These are phyloP conservation scores for Eucalyptus cladocalyx DNA, from an alignment of 345 rosid genomes.

Conservation along the genomic window DNA sequence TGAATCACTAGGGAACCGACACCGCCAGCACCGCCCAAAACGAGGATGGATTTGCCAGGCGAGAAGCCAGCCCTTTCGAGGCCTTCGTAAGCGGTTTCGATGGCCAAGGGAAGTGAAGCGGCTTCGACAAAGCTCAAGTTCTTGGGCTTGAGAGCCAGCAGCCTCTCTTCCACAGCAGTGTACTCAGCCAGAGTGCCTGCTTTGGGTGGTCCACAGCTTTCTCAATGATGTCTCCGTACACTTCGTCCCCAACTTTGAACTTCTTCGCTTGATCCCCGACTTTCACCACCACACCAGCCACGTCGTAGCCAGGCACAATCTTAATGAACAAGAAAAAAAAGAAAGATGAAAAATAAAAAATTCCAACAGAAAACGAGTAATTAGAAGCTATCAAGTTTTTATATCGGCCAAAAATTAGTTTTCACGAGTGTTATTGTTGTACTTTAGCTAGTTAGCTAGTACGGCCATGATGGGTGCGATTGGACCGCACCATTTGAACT, in stretches of 20 bases:
- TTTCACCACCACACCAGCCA: slow-evolving; percentile 69
- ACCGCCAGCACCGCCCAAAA: slow-evolving; percentile 76
- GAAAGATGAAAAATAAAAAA: background rate
- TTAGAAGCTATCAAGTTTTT: background rate
- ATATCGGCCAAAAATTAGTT: background rate
- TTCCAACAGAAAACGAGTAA: background rate
- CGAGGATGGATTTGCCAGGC: slow-evolving; percentile 67
- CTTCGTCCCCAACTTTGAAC: background rate
- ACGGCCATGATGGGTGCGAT: too few species aligned
- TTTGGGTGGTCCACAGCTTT: slow-evolving; percentile 53
- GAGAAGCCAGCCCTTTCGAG: slow-evolving; percentile 57
- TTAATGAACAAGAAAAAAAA: background rate
- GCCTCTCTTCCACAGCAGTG: slow-evolving; percentile 39
- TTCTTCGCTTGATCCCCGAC: slow-evolving; percentile 51
- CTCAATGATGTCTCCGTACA: slow-evolving; percentile 20
- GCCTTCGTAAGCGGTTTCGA: slow-evolving; percentile 75
- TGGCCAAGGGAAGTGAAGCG: slow-evolving; percentile 69
- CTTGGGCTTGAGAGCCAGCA: background rate
- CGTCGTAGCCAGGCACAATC: slow-evolving; percentile 29
- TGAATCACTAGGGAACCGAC: slow-evolving; percentile 83
- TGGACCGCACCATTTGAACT: too few species aligned
- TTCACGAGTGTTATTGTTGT: background rate
- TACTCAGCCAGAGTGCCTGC: slow-evolving; percentile 77
- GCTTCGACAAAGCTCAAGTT: slow-evolving; percentile 35
- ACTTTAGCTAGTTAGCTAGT: too few species aligned